Evolutionary conservation across 192 early-diverging fungal species (phyloP).

Genomic region (Globomyces pollinis-pini): DNA sequence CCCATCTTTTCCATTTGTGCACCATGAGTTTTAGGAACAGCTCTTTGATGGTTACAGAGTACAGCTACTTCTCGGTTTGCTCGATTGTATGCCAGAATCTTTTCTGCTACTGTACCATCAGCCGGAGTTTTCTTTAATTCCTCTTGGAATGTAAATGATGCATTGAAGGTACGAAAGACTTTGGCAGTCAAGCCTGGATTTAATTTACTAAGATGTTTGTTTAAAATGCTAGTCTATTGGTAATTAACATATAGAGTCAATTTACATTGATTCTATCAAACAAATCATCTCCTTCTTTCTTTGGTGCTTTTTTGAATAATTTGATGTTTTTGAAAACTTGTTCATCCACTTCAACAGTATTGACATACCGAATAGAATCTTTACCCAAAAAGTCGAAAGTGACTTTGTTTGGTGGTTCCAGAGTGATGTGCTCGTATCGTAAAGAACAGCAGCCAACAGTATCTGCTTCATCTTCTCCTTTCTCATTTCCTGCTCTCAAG

Average conservation of each 20-base stretch:
- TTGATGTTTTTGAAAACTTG: slow-evolving; percentile 92
- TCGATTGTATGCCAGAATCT: slow-evolving; percentile 85
- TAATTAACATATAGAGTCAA: slow-evolving; percentile 2
- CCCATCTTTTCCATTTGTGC: slow-evolving; percentile 69
- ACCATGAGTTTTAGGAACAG: slow-evolving; percentile 72
- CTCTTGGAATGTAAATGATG: slow-evolving; percentile 86
- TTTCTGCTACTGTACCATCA: slow-evolving; percentile 69
- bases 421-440: slow-evolving; percentile 80
- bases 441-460: slow-evolving; percentile 98
- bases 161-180: slow-evolving; percentile 99
- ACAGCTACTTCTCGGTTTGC: slow-evolving; percentile 95
- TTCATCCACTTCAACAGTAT: slow-evolving; percentile 70
- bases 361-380: slow-evolving; percentile 92
- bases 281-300: slow-evolving; percentile 65
- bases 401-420: slow-evolving; percentile 76
- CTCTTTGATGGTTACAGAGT: slow-evolving; percentile 95
- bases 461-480: slow-evolving; percentile 95
- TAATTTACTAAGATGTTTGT: slow-evolving; percentile 78
- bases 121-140: slow-evolving; percentile 66
- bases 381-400: slow-evolving; percentile 97
- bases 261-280: slow-evolving; percentile 87
- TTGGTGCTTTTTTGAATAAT: slow-evolving; percentile 77
- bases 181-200: slow-evolving; percentile 94
- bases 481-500: slow-evolving; percentile 95
- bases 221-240: slow-evolving; percentile 72